Evolutionary conservation across 1,139 yeast genomes (phyloP).

Genomic region (Kodamaea plutei): DNA sequence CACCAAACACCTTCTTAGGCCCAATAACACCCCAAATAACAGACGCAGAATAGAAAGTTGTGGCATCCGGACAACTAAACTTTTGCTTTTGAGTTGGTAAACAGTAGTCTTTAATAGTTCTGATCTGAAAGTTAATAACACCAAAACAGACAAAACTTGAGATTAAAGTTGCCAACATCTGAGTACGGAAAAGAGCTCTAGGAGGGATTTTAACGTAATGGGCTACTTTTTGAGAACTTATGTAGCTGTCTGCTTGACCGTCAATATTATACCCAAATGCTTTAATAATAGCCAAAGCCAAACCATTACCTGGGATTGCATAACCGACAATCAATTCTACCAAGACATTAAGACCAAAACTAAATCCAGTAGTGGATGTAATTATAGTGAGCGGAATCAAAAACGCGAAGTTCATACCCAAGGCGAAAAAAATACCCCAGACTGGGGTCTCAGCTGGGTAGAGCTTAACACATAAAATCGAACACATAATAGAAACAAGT

Average conservation of each 20-base stretch:
- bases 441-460: constrained; percentile 19
- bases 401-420: constrained; percentile 17
- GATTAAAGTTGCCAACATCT: constrained; percentile 26
- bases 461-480: constrained; percentile 13
- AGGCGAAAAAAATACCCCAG: constrained; percentile 19
- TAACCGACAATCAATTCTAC: constrained; percentile 18
- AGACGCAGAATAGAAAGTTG: constrained; percentile 29
- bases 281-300: constrained; percentile 17
- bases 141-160: constrained; percentile 22
- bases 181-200: constrained; percentile 29
- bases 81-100: constrained; percentile 23
- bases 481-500: constrained; percentile 11
- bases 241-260: constrained; percentile 32
- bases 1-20: constrained; percentile 30
- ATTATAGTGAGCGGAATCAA: constrained; percentile 16
- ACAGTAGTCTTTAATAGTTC: constrained; percentile 24
- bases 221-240: constrained; percentile 32
- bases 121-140: constrained; percentile 29
- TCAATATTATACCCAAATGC: constrained; percentile 23
- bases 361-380: constrained; percentile 15
- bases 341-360: constrained; percentile 17
- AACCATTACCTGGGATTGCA: constrained; percentile 18
- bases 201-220: constrained; percentile 35
- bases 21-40: constrained; percentile 37
- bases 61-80: constrained; percentile 31